Conservation (phyloP, 2,329 filamentous ascomycete species). For the Dendryphion nanum region DNA sequence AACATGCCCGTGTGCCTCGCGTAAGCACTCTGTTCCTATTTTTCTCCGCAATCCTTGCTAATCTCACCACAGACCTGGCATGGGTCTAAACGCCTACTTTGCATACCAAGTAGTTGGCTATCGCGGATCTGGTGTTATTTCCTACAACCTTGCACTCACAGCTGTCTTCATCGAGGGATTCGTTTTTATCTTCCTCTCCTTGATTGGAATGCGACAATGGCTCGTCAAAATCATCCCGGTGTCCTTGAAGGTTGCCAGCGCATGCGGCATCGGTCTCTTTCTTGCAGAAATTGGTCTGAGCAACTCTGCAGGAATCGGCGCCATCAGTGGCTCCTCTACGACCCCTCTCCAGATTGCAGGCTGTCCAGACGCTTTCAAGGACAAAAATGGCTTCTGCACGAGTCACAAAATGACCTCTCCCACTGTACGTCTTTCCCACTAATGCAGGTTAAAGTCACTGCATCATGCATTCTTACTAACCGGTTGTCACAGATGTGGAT, state of each 20-base stretch:
- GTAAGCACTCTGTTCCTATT: slow-evolving; percentile 10
- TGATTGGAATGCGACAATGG: slow-evolving; percentile 84
- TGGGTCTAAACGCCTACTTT: slow-evolving; percentile 77
- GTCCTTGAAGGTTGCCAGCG: slow-evolving; percentile 82
- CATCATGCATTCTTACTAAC: slow-evolving; percentile 7
- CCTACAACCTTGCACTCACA: slow-evolving; percentile 74
- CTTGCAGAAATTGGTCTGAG: slow-evolving; percentile 73
- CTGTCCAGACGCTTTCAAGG: slow-evolving; percentile 58
- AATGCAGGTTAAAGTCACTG: slow-evolving; percentile 3
- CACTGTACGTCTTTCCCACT: slow-evolving; percentile 41
- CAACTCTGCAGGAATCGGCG: slow-evolving; percentile 77
- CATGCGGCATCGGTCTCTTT: slow-evolving; percentile 82
- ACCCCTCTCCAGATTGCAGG: slow-evolving; percentile 76
- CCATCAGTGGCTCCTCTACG: slow-evolving; percentile 62
- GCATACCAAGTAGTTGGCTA: slow-evolving; percentile 77
- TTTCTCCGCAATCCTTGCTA: slow-evolving; percentile 6
- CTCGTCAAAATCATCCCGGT: slow-evolving; percentile 77
- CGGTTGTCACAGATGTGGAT: slow-evolving; percentile 64
- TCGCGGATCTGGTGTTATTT: slow-evolving; percentile 69
- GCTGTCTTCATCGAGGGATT: slow-evolving; percentile 87
- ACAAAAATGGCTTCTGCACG: slow-evolving; percentile 59
- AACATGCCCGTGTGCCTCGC: slow-evolving; percentile 59
- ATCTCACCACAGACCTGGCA: slow-evolving; percentile 28
- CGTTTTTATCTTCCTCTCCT: slow-evolving; percentile 75
- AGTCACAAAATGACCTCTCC: slow-evolving; percentile 77